Evolutionary conservation across 1,284 basidiomycete species (phyloP).

Genomic region (Pholiota adiposa): DNA sequence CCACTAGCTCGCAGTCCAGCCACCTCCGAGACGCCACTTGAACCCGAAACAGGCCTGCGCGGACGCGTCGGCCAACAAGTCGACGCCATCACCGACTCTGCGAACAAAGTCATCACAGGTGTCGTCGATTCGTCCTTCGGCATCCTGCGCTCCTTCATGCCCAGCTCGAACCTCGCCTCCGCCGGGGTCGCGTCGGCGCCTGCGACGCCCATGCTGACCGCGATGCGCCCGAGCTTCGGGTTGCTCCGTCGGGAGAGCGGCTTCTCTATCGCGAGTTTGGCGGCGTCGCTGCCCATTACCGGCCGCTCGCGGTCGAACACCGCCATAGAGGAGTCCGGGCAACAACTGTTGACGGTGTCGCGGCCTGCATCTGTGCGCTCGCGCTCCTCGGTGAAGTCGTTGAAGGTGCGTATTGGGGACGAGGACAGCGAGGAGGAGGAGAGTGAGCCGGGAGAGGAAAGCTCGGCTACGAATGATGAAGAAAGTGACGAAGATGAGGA

Average conservation of each 20-base stretch:
- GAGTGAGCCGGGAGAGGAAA: constrained; percentile 33
- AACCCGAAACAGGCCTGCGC: constrained; percentile 50
- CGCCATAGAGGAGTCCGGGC: constrained; percentile 58
- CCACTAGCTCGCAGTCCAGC: constrained; percentile 51
- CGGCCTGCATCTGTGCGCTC: constrained; percentile 51
- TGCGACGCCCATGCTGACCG: constrained; percentile 27
- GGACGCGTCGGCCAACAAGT: constrained; percentile 83
- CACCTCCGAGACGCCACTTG: constrained; percentile 33
- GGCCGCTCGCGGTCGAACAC: constrained; percentile 41
- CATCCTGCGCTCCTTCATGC: constrained; percentile 71
- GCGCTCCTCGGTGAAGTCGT: constrained; percentile 25
- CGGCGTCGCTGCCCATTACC: constrained; percentile 53
- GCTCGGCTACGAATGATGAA: constrained; percentile 32
- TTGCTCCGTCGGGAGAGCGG: constrained; percentile 72
- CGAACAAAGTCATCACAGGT: constrained; percentile 84
- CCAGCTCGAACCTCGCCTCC: constrained; percentile 22
- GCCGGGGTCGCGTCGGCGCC: constrained; percentile 13
- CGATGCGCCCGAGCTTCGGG: constrained; percentile 58
- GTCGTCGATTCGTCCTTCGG: constrained; percentile 89
- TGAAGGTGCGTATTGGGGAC: constrained; percentile 26
- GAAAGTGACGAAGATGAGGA: constrained; percentile 34
- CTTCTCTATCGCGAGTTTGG: constrained; percentile 81
- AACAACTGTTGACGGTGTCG: constrained; percentile 69
- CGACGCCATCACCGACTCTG: constrained; percentile 80
- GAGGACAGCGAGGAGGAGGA: constrained; percentile 25